phyloP scores from a whole-genome alignment of 164 flowering plant species.

The Vitis labrusca region DNA sequence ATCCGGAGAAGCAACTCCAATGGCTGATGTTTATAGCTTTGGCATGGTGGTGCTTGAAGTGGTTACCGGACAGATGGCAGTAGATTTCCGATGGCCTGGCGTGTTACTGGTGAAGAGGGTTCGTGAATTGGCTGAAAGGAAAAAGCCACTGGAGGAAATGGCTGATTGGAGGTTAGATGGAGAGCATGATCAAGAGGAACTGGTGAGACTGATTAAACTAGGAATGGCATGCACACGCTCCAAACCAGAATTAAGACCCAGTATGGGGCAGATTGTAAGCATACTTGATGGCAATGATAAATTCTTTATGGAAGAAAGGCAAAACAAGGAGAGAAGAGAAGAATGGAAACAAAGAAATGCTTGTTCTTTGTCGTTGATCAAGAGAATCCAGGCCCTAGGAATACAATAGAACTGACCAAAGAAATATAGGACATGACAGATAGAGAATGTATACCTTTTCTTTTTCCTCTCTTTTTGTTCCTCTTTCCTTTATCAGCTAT shows the following conservation, averaged over 20 bases:
- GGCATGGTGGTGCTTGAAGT: constrained; percentile 92
- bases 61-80: constrained; percentile 73
- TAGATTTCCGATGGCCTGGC: constrained; percentile 65
- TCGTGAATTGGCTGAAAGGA: constrained; percentile 37
- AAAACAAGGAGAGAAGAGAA: constrained; percentile 45
- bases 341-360: constrained; percentile 66
- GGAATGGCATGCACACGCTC: constrained; percentile 79
- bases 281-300: constrained; percentile 77
- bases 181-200: constrained; percentile 48
- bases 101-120: constrained; percentile 66
- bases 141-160: constrained; percentile 53
- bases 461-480: neutral
- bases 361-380: constrained; percentile 55
- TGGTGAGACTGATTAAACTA: constrained; percentile 58
- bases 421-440: neutral
- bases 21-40: constrained; percentile 82
- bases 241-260: constrained; percentile 67
- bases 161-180: constrained; percentile 61
- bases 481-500: no score
- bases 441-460: neutral
- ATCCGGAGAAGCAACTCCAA: constrained; percentile 64
- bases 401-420: constrained; percentile 46
- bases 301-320: constrained; percentile 29
- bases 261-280: constrained; percentile 72
- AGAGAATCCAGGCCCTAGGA: constrained; percentile 85